Evolutionary conservation across 1,284 basidiomycete genomes (phyloP).

Genomic region (Gomphus sp.): DNA sequence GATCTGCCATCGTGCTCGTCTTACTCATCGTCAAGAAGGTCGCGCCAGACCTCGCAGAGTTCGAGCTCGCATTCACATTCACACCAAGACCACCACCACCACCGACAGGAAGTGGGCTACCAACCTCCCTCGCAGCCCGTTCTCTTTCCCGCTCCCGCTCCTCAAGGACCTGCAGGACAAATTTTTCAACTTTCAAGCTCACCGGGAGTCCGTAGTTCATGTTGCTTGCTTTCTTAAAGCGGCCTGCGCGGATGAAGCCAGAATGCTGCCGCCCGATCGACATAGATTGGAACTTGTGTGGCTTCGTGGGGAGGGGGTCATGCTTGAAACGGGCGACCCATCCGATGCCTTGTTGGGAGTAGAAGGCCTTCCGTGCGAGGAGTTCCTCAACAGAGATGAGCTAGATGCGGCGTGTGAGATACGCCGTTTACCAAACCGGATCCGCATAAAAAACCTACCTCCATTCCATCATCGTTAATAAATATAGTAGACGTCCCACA

Average conservation of each 20-base stretch:
- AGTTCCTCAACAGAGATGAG: conserved; percentile 51
- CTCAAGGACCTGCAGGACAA: conserved; percentile 41
- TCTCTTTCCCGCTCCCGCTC: conserved; percentile 17
- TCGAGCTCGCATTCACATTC: neutral
- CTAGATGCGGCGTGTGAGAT: neutral
- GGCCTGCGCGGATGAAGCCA: conserved; percentile 76
- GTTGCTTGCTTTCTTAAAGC: conserved; percentile 87
- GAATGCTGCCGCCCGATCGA: conserved; percentile 44
- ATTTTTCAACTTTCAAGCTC: conserved; percentile 66
- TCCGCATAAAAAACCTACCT: conserved; percentile 17
- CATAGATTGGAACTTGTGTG: conserved; percentile 25
- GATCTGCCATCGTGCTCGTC: conserved; percentile 11
- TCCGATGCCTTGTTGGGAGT: conserved; percentile 73
- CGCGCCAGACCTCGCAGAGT: neutral
- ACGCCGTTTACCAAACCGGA: neutral
- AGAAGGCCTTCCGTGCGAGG: conserved; percentile 59
- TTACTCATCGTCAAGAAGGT: neutral
- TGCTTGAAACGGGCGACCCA: conserved; percentile 77
- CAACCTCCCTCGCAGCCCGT: neutral
- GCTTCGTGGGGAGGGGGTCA: conserved; percentile 25
- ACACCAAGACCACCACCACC: conserved; percentile 21
- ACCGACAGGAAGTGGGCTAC: conserved; percentile 8
- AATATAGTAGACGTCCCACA: conserved; percentile 72
- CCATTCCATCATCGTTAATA: conserved; percentile 71
- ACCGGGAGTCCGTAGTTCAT: conserved; percentile 79